These are phyloP conservation scores for Clonostachys sp. DNA, from an alignment of 2,329 filamentous ascomycete genomes.

Conservation along the genomic window DNA sequence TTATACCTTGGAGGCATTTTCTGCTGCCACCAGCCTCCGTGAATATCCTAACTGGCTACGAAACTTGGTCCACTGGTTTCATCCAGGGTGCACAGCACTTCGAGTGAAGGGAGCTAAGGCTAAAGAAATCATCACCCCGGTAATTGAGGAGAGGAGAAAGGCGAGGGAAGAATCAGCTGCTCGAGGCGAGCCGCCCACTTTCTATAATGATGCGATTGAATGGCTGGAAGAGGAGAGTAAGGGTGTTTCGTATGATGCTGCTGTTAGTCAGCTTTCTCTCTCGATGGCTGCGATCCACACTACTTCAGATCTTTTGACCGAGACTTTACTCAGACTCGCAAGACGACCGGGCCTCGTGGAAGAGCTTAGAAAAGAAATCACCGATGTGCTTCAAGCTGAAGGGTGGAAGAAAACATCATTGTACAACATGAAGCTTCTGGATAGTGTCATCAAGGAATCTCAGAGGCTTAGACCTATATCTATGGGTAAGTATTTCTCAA, in stretches of 20 bases:
- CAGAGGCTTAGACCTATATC: conserved; percentile 28
- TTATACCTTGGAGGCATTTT: conserved; percentile 36
- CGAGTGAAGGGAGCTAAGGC: neutral
- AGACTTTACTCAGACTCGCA: conserved; percentile 22
- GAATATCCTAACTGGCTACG: conserved; percentile 38
- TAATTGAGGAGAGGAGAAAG: conserved; percentile 36
- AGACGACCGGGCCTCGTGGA: conserved; percentile 27
- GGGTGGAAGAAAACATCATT: conserved; percentile 39
- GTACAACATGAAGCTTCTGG: conserved; percentile 35
- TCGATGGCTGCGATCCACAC: conserved; percentile 39
- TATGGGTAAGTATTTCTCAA: neutral
- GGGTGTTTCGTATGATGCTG: conserved; percentile 48
- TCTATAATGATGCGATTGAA: conserved; percentile 37
- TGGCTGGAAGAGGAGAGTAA: conserved; percentile 39
- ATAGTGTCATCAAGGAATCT: conserved; percentile 45
- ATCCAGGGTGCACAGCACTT: conserved; percentile 1
- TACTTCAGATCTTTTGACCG: conserved; percentile 18
- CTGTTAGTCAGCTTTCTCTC: conserved; percentile 37
- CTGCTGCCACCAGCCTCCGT: conserved; percentile 20
- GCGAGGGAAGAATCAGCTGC: conserved; percentile 2
- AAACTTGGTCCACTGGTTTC: conserved; percentile 20
- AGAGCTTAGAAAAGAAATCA: conserved; percentile 33
- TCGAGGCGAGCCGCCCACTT: conserved; percentile 22
- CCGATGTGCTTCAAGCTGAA: conserved; percentile 2
- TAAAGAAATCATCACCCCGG: conserved; percentile 13